Conservation (phyloP, 2,329 filamentous ascomycete genomes). For the Emericellopsis atlantica region DNA sequence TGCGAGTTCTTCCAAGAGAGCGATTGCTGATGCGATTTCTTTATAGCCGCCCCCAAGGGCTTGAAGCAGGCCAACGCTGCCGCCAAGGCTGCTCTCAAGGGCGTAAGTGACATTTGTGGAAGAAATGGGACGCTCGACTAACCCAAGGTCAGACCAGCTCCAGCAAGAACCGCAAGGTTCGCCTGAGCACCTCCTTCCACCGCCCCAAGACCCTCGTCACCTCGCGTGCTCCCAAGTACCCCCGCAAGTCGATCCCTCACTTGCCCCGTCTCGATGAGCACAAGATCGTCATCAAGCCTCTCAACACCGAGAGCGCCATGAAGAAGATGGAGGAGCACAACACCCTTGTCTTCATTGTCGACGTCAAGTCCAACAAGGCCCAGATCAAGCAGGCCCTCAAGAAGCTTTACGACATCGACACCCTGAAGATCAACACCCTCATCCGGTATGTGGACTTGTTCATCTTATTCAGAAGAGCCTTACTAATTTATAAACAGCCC, state of each 20-base stretch:
- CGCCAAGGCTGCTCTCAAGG: slow-evolving; percentile 91
- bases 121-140: neutral
- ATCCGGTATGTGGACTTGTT: slow-evolving; percentile 56
- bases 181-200: slow-evolving; percentile 91
- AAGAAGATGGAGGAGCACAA: slow-evolving; percentile 99
- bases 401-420: slow-evolving; percentile 98
- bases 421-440: slow-evolving; percentile 98
- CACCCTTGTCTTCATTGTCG: slow-evolving; percentile 95
- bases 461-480: neutral
- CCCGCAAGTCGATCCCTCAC: slow-evolving; percentile 86
- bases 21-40: slow-evolving; percentile 58
- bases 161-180: slow-evolving; percentile 88
- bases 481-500: slow-evolving; percentile 42
- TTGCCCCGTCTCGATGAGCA: slow-evolving; percentile 87
- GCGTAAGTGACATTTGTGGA: slow-evolving; percentile 51
- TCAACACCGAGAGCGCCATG: slow-evolving; percentile 99
- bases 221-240: slow-evolving; percentile 87
- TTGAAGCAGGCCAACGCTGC: slow-evolving; percentile 84
- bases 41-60: slow-evolving; percentile 48
- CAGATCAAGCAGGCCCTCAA: slow-evolving; percentile 98
- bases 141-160: slow-evolving; percentile 28
- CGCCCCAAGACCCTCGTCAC: slow-evolving; percentile 91
- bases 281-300: slow-evolving; percentile 94
- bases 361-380: slow-evolving; percentile 97
- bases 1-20: slow-evolving; percentile 60